Percentiles rank a stretch among this genome's conserved stretches.
Conservation (phyloP, 257 asterid genomes). For the Henckelia pumila region DNA sequence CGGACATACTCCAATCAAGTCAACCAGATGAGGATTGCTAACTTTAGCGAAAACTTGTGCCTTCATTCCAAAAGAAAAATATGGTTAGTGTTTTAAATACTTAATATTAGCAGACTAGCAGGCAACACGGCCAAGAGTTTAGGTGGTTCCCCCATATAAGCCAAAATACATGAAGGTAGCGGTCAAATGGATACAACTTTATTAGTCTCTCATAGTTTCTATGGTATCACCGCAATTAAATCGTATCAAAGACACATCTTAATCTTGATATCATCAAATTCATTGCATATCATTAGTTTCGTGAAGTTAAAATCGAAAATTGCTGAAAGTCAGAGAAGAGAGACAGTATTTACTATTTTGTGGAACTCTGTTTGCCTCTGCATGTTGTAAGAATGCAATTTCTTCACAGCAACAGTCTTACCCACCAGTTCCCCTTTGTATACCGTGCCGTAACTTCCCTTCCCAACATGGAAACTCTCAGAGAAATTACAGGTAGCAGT, state of each 20-base stretch:
- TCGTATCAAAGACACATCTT: too few relatives aligned
- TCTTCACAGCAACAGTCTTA: conserved; percentile 71
- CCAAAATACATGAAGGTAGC: too few relatives aligned
- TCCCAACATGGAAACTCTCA: conserved; percentile 68
- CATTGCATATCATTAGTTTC: too few relatives aligned
- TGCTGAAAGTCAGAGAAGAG: not conserved
- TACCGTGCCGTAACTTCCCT: conserved; percentile 64
- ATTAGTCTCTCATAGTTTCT: too few relatives aligned
- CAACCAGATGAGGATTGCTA: conserved; percentile 60
- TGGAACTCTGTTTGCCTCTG: conserved; percentile 52
- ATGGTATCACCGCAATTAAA: too few relatives aligned
- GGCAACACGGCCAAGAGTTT: too few relatives aligned
- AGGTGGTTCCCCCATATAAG: too few relatives aligned
- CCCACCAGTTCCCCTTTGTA: conserved; percentile 72
- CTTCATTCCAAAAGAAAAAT: conserved; percentile 35
- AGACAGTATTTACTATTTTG: conserved; percentile 42
- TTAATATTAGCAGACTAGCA: too few relatives aligned
- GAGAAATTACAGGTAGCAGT: conserved; percentile 77
- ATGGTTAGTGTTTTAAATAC: not conserved
- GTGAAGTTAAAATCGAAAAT: not conserved
- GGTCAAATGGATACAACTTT: too few relatives aligned
- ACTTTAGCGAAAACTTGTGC: conserved; percentile 53
- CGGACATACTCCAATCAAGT: conserved; percentile 63
- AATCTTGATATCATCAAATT: too few relatives aligned
- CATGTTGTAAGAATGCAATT: conserved; percentile 46